Base-by-base conservation (phyloP, 495 filamentous ascomycete genomes). In the Neurospora sp. region DNA sequence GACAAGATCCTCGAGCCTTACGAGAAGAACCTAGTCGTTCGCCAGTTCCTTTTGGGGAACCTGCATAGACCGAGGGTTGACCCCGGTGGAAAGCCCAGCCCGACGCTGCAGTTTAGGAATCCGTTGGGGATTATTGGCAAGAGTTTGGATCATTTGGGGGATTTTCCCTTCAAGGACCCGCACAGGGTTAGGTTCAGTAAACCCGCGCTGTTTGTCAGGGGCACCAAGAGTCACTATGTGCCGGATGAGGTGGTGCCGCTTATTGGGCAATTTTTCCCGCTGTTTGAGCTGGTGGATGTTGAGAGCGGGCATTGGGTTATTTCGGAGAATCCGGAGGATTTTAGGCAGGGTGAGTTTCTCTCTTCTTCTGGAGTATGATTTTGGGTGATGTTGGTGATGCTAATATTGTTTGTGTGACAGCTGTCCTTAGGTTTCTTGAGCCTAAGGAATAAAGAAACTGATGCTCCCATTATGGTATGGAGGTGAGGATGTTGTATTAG, bases 11-110 rank as follows among this genome's bases (percentile, higher is more conserved):
- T 99, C 5, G 78, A 89, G 41, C 82, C 88, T 1, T 97, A 94
- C 79, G 96, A 96, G 80, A 81, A 89, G 77, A 90, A 90, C 39
- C 81, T 94, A 3, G 83, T 88, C 2, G 91, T 98, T 74, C 92
- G 96, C 3, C 94, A 97, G 80, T 99, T 98, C 82, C 88, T 99
- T 23, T 87, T 99, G 5, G 94, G 93, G n/a, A 98, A 98, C 79
- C 85, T 98, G 12, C 79, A 91, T 72, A 88, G 91, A 1, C 79
- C 78, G 7, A n/a, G 20, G 8, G 70, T 73, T 2, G 70, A 69
- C 16, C 76, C 76, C 27, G 73, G 42, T 66, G 39, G 48, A 2
- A 14, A n/a, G 39, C 31, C 66, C 3, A 69, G 59, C 10, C 20
- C 38, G 23, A 54, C 74, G 1, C 79, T 82, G 62, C 82, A 81